A percentile compares a stretch with the other conserved stretches of the same genome.
Conservation (phyloP, 2,329 filamentous ascomycete species). For the Thermothelomyces thermophilus region DNA sequence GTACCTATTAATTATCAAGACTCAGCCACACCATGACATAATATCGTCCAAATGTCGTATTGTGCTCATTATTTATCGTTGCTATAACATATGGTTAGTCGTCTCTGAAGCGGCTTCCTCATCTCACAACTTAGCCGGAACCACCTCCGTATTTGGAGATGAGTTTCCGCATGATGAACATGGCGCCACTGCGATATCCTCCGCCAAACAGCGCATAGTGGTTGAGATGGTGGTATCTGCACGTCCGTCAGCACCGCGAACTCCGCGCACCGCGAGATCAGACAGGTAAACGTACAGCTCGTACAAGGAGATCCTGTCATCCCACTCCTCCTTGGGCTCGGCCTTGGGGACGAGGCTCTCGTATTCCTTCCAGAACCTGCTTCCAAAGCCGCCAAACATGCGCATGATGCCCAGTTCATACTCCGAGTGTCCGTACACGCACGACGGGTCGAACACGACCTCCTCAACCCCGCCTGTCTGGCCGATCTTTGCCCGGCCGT, state of each 20-base stretch:
- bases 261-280: too few species aligned
- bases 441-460: constrained; percentile 75
- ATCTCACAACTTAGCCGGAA: background rate
- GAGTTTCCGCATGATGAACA: constrained; percentile 71
- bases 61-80: too few species aligned
- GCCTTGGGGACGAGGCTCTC: constrained; percentile 67
- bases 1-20: too few species aligned
- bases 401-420: constrained; percentile 91
- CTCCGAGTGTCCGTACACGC: constrained; percentile 80
- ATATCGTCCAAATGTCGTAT: too few species aligned
- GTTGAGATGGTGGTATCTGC: constrained; percentile 81
- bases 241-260: constrained; percentile 21
- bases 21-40: too few species aligned
- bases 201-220: constrained; percentile 81
- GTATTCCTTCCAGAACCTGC: constrained; percentile 70
- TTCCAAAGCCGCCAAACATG: constrained; percentile 88
- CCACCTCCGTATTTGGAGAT: constrained; percentile 60
- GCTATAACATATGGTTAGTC: background rate
- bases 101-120: too few species aligned
- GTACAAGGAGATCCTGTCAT: constrained; percentile 75
- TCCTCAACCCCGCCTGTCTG: constrained; percentile 54
- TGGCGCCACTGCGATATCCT: constrained; percentile 67
- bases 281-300: constrained; percentile 57
- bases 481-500: constrained; percentile 58
- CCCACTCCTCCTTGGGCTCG: constrained; percentile 74